Percentiles rank a stretch among this genome's conserved stretches.
phyloP scores from a whole-genome alignment of 225 moss, liverwort and hornwort genomes.

The Antitrichia curtipendula region DNA sequence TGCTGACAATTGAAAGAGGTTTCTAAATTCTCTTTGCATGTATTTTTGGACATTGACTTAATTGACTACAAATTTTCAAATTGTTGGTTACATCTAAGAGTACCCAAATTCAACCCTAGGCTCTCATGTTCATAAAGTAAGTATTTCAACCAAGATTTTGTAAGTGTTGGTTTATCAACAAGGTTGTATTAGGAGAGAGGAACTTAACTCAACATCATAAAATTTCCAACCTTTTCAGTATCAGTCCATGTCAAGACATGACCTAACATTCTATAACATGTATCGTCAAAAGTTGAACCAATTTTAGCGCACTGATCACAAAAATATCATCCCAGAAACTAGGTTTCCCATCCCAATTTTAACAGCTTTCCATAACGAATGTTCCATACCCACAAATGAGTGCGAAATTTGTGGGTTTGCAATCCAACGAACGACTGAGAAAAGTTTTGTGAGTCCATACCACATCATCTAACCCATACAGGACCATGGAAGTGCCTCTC shows the following conservation, averaged over 20 bases:
- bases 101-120: neutral
- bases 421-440: neutral
- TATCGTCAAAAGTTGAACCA: neutral
- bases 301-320: neutral
- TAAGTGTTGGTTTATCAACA: neutral
- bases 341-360: neutral
- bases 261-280: neutral
- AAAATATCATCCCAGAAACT: neutral
- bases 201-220: neutral
- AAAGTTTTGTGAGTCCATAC: slow-evolving; percentile 7
- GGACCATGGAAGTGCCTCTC: slow-evolving; percentile 12
- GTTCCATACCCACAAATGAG: neutral
- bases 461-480: slow-evolving; percentile 65
- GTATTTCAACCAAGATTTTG: neutral
- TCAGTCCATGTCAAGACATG: neutral
- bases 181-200: neutral
- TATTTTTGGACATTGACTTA: too few relatives aligned
- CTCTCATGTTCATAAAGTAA: neutral
- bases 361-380: neutral
- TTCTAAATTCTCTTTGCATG: neutral
- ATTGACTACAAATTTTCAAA: neutral
- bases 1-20: too few relatives aligned
- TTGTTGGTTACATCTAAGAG: neutral
- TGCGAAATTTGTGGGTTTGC: neutral
- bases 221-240: neutral